Evolutionary conservation across 805 yeast species (phyloP).

Genomic region (Yarrowia sp.): DNA sequence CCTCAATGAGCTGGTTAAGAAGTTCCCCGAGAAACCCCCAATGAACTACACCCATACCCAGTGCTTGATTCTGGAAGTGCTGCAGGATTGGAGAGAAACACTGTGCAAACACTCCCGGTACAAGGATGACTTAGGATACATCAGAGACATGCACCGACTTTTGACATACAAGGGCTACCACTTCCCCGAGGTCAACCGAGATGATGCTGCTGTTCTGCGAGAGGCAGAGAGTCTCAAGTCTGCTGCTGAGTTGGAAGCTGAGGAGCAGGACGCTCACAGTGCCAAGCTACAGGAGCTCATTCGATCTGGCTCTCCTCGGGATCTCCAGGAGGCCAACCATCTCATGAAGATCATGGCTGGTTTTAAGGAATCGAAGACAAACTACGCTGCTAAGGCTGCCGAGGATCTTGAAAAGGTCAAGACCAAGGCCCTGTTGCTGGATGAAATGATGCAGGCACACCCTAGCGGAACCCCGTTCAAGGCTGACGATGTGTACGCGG

Average conservation of each 20-base stretch:
- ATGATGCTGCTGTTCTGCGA: constrained; percentile 81
- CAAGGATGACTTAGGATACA: constrained; percentile 86
- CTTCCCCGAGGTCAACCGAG: constrained; percentile 86
- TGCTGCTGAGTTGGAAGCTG: constrained; percentile 84
- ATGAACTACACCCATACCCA: constrained; percentile 78
- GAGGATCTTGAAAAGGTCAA: constrained; percentile 80
- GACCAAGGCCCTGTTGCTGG: constrained; percentile 80
- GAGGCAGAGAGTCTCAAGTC: constrained; percentile 85
- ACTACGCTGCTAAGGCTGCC: constrained; percentile 68
- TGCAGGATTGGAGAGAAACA: constrained; percentile 97
- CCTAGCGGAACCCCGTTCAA: neutral
- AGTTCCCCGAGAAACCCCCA: constrained; percentile 95
- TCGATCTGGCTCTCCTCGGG: constrained; percentile 93
- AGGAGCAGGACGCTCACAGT: constrained; percentile 86
- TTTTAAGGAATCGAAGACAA: constrained; percentile 61
- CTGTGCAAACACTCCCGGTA: constrained; percentile 85
- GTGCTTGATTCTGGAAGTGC: constrained; percentile 76
- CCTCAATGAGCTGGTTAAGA: constrained; percentile 83
- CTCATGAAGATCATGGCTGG: constrained; percentile 99
- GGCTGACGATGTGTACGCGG: constrained; percentile 68
- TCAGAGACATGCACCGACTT: constrained; percentile 93
- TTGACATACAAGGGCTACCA: constrained; percentile 85
- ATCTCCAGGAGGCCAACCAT: constrained; percentile 91
- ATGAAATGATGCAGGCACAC: constrained; percentile 65
- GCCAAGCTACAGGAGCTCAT: constrained; percentile 95